Base-by-base conservation (phyloP, 1,284 basidiomycete genomes). In the Puccinia novopanici region DNA sequence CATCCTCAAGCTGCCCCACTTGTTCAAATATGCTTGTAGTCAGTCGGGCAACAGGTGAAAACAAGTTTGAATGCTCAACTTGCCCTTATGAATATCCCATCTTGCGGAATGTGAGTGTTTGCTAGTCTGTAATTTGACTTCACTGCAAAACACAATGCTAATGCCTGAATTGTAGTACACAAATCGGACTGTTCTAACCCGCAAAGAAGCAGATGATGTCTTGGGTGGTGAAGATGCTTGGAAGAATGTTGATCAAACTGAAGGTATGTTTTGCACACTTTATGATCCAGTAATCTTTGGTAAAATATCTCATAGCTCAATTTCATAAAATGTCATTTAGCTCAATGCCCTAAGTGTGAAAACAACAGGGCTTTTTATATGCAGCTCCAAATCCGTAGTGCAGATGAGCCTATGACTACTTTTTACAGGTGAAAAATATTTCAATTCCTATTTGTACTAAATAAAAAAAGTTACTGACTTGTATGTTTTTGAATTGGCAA, bases 51-150 rank as follows among this genome's bases (percentile, higher is more conserved):
- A 3, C 89, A 88, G 86, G 84, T 3, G 81, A 82, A 77, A 94
- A 93, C 87, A 93, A 93, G 88, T 98, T 94, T 93, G 91, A 91
- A 0, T 98, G 95, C 85, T 92, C 93, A 84, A 93, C 93, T 2
- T 98, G 95, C 85, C 92, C 96, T 0, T 98, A 98, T 86, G 94
- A 98, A 83, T 95, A 95, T 85, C 93, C 94, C 0, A 95, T 98
- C 83, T 84, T 87, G 13, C 89, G 89, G 84, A 93, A 94, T 87
- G 93, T 92, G 57, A 84, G 87, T 61, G 83, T n/a, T n/a, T n/a
- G n/a, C n/a, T n/a, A n/a, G n/a, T n/a, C n/a, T n/a, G n/a, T n/a
- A n/a, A n/a, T n/a, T n/a, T n/a, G n/a, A n/a, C n/a, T n/a, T n/a
- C n/a, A n/a, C n/a, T n/a, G n/a, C 81, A 48, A 37, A 52, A 8